Evolutionary conservation across 177 flowering plant genomes (phyloP).

Genomic region (Telopea speciosissima): DNA sequence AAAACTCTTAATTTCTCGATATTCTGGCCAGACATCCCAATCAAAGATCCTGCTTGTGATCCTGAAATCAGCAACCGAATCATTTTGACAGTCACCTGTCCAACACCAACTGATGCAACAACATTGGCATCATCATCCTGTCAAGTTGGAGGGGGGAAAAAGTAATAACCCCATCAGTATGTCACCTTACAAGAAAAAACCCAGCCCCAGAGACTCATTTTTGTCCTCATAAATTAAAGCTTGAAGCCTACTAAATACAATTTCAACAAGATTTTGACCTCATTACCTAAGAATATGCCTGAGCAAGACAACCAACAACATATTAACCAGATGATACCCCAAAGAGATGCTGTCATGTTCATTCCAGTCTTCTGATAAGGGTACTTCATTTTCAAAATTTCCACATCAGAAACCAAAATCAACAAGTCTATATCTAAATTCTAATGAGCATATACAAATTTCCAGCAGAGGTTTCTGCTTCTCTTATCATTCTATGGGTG

Average conservation of each 20-base stretch:
- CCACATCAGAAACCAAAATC: neutral
- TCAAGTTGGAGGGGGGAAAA: slow-evolving; percentile 6
- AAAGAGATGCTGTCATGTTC: neutral
- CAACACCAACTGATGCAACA: slow-evolving; percentile 37
- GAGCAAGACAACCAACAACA: neutral
- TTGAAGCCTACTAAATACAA: neutral
- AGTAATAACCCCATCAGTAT: neutral
- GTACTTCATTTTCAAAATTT: neutral
- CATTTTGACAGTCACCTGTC: slow-evolving; percentile 64
- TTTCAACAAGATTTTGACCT: neutral
- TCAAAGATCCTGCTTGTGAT: slow-evolving; percentile 83
- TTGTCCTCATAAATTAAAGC: neutral
- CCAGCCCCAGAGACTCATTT: neutral
- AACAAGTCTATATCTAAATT: neutral
- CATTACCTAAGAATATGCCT: neutral
- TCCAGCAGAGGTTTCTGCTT: neutral
- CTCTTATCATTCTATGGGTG: too few relatives aligned
- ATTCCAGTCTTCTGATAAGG: neutral
- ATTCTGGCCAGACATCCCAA: slow-evolving; percentile 83
- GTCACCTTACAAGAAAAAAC: neutral
- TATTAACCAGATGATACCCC: neutral
- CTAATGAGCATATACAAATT: neutral
- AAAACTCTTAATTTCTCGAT: slow-evolving; percentile 69
- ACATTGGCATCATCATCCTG: slow-evolving; percentile 53
- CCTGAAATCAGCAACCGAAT: slow-evolving; percentile 87